phyloP scores from a whole-genome alignment of 2,329 filamentous ascomycete species.

The Arthrobotrys megalospora region DNA sequence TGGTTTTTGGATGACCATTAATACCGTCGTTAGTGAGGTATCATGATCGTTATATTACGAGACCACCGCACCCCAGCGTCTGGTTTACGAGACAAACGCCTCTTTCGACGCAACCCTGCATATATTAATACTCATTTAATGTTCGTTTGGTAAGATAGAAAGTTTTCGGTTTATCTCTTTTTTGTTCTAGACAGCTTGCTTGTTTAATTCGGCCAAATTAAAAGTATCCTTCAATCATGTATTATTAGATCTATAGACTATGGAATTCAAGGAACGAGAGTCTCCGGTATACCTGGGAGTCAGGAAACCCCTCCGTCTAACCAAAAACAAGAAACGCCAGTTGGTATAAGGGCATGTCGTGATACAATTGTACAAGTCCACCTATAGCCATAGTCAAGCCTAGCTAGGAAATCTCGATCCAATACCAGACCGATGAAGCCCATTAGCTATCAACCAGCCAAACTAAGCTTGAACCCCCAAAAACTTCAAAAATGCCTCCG shows the following conservation, averaged over 20 bases:
- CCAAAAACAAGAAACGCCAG: slow-evolving; percentile 2
- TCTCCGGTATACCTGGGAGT: too few relatives aligned
- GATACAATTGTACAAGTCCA: background rate
- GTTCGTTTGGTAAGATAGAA: too few relatives aligned
- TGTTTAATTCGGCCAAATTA: background rate
- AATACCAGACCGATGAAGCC: too few relatives aligned
- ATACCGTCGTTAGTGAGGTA: slow-evolving; percentile 1
- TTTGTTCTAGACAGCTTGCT: background rate
- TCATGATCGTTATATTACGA: background rate
- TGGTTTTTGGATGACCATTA: slow-evolving; percentile 37
- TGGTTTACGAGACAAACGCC: slow-evolving; percentile 19
- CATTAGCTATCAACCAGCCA: background rate
- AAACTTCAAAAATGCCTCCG: slow-evolving; percentile 82
- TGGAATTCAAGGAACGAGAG: background rate
- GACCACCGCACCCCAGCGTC: background rate
- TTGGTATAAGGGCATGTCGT: background rate
- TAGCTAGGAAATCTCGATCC: too few relatives aligned
- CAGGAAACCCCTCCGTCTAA: background rate
- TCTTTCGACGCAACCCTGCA: background rate
- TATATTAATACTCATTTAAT: too few relatives aligned
- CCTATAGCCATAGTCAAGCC: background rate
- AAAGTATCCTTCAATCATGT: slow-evolving; percentile 1
- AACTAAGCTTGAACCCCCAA: slow-evolving; percentile 67
- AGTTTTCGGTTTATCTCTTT: background rate
- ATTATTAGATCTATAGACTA: slow-evolving; percentile 10